phyloP scores from a whole-genome alignment of 208 protist species.

The Phytomonas francai region DNA sequence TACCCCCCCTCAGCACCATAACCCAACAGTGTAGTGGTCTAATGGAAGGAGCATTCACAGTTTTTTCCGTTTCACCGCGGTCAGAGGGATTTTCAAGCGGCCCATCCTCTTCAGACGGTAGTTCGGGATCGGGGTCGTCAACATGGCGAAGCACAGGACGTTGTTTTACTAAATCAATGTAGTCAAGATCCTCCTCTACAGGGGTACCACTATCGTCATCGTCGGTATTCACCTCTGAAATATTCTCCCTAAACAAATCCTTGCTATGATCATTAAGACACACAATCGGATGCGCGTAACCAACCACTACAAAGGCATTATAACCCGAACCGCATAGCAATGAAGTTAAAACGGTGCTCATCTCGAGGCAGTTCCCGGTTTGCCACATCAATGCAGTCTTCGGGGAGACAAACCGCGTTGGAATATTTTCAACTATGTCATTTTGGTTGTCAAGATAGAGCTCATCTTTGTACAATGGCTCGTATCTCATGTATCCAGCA shows the following conservation, averaged over 20 bases:
- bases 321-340: conserved; percentile 85
- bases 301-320: conserved; percentile 87
- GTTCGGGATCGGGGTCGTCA: conserved; percentile 30
- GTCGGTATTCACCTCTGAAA: conserved; percentile 7
- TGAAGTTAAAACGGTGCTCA: conserved; percentile 71
- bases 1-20: conserved; percentile 64
- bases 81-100: not conserved
- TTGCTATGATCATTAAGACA: conserved; percentile 66
- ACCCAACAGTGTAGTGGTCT: conserved; percentile 81
- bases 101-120: conserved; percentile 9
- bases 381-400: conserved; percentile 84
- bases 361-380: conserved; percentile 83
- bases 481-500: conserved; percentile 79
- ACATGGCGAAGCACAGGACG: conserved; percentile 39
- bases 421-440: conserved; percentile 40
- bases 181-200: conserved; percentile 31
- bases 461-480: conserved; percentile 48
- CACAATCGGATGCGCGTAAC: conserved; percentile 63
- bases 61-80: not conserved
- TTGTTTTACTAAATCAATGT: conserved; percentile 30
- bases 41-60: not conserved
- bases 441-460: conserved; percentile 27
- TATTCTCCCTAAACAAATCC: not conserved
- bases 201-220: conserved; percentile 46
- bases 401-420: conserved; percentile 73